These are phyloP conservation scores for Ceratocystis cacaofunesta DNA, from an alignment of 2,329 filamentous ascomycete species.

Conservation along the genomic window DNA sequence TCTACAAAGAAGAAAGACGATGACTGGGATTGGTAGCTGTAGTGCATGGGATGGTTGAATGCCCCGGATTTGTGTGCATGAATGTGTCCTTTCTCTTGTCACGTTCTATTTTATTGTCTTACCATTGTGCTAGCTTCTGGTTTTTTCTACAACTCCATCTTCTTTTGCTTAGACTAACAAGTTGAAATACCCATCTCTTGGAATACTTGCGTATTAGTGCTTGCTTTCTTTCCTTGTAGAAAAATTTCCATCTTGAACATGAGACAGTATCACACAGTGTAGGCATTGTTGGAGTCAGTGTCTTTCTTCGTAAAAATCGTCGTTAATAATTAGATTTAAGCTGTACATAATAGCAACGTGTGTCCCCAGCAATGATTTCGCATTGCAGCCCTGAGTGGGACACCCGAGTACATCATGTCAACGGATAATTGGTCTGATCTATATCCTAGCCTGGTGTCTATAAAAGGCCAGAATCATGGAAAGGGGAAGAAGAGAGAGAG, in stretches of 20 bases:
- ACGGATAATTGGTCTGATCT: not conserved
- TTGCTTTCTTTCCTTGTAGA: not conserved
- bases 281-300: not conserved
- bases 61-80: not conserved
- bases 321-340: slow-evolving; percentile 18
- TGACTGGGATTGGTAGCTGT: slow-evolving; percentile 50
- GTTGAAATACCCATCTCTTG: not conserved
- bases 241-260: not conserved
- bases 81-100: not conserved
- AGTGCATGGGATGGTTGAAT: no score
- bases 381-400: slow-evolving; percentile 8
- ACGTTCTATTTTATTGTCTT: not conserved
- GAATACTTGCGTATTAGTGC: not conserved
- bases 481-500: not conserved
- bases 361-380: slow-evolving; percentile 9
- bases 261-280: not conserved
- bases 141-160: not conserved
- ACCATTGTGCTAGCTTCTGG: not conserved
- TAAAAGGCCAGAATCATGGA: not conserved
- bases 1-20: slow-evolving; percentile 36
- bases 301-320: slow-evolving; percentile 16
- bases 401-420: not conserved
- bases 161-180: not conserved
- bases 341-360: slow-evolving; percentile 1
- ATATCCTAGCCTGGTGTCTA: not conserved